phyloP scores from a whole-genome alignment of 2,329 filamentous ascomycete genomes.

The Verticillium alfalfae region DNA sequence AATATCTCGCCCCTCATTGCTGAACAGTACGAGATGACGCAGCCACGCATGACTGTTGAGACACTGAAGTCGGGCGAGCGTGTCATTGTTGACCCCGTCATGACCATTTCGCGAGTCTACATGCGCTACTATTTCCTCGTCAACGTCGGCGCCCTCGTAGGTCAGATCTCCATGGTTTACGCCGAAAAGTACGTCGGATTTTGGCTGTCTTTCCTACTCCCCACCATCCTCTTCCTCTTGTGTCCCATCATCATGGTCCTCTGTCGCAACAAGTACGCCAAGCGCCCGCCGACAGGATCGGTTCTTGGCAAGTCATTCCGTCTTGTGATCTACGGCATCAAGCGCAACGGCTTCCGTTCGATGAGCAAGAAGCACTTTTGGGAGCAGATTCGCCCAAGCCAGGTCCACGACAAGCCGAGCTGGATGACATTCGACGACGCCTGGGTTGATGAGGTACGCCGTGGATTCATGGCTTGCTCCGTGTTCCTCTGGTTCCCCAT shows the following conservation, averaged over 20 bases:
- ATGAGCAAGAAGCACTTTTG: conserved; percentile 42
- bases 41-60: conserved; percentile 14
- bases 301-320: conserved; percentile 40
- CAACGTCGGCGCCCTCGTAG: conserved; percentile 59
- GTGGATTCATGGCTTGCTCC: conserved; percentile 47
- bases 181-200: conserved; percentile 73
- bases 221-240: conserved; percentile 58
- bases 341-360: conserved; percentile 25
- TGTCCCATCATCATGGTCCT: conserved; percentile 52
- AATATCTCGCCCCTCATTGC: conserved; percentile 66
- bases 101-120: conserved; percentile 64
- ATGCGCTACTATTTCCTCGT: conserved; percentile 55
- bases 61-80: conserved; percentile 52
- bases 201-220: conserved; percentile 66
- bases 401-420: conserved; percentile 20
- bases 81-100: conserved; percentile 64
- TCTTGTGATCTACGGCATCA: conserved; percentile 4
- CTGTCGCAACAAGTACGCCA: conserved; percentile 29
- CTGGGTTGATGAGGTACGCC: conserved; percentile 59
- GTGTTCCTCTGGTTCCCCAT: conserved; percentile 39
- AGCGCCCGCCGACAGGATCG: conserved; percentile 45
- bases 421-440: conserved; percentile 64
- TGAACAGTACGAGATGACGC: conserved; percentile 57
- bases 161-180: conserved; percentile 63
- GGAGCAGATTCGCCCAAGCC: conserved; percentile 42